Conservation (phyloP, 1,284 basidiomycete species). For the Fomitopsis betulina region DNA sequence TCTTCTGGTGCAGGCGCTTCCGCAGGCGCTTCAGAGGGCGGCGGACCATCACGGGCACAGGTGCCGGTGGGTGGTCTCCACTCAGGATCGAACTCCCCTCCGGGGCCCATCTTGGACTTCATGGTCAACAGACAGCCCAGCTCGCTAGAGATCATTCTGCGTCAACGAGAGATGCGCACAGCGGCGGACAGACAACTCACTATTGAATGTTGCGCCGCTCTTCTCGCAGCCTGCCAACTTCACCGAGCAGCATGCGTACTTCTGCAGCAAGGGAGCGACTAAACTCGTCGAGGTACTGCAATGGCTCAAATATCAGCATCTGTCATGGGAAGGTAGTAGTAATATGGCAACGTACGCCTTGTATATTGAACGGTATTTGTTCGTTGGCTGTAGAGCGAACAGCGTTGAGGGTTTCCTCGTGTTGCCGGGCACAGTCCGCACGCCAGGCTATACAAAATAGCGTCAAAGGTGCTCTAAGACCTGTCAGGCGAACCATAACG, state of each 20-base stretch:
- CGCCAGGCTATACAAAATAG: slow-evolving; percentile 45
- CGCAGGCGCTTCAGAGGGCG: slow-evolving; percentile 2
- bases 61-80: slow-evolving; percentile 50
- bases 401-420: slow-evolving; percentile 56
- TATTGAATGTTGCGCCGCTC: slow-evolving; percentile 67
- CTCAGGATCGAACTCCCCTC: slow-evolving; percentile 70
- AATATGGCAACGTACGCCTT: slow-evolving; percentile 45
- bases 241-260: slow-evolving; percentile 69
- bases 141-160: slow-evolving; percentile 40
- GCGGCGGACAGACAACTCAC: slow-evolving; percentile 43
- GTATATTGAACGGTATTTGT: slow-evolving; percentile 73
- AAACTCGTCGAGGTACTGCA: slow-evolving; percentile 73
- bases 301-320: neutral
- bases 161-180: neutral
- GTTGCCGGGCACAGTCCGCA: slow-evolving; percentile 54
- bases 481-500: neutral
- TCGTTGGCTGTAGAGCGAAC: slow-evolving; percentile 62
- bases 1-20: slow-evolving; percentile 21
- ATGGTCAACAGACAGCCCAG: slow-evolving; percentile 61
- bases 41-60: slow-evolving; percentile 5
- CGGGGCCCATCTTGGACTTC: slow-evolving; percentile 68
- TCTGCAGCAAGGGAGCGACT: slow-evolving; percentile 75
- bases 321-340: neutral
- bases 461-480: neutral
- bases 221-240: slow-evolving; percentile 74